These are phyloP conservation scores for Chalaropsis ovoidea DNA, from an alignment of 2,329 filamentous ascomycete species.

Conservation along the genomic window DNA sequence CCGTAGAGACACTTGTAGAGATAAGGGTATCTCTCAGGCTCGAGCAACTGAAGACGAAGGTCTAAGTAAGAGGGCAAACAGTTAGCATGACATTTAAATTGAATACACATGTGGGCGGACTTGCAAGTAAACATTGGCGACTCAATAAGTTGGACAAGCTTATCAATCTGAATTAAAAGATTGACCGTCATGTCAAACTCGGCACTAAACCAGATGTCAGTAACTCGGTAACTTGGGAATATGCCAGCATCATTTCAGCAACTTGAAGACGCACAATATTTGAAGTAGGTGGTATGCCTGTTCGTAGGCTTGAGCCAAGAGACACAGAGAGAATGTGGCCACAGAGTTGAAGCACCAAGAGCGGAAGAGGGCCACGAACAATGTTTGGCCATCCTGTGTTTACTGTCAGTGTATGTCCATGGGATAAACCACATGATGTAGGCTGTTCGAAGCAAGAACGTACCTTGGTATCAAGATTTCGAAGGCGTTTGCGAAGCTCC, in stretches of 20 bases:
- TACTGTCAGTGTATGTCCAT: background rate
- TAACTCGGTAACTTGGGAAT: background rate
- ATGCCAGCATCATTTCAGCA: background rate
- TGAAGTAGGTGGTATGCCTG: slow-evolving; percentile 93
- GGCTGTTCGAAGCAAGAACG: slow-evolving; percentile 1
- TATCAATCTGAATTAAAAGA: slow-evolving; percentile 97
- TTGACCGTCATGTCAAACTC: slow-evolving; percentile 99
- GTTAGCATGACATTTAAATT: background rate
- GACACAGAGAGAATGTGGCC: slow-evolving; percentile 88
- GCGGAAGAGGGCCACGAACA: slow-evolving; percentile 88
- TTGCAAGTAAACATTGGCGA: slow-evolving; percentile 95
- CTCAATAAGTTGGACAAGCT: slow-evolving; percentile 90
- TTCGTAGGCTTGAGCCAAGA: slow-evolving; percentile 94
- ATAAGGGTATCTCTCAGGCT: slow-evolving; percentile 89
- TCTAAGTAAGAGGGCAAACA: slow-evolving; percentile 42
- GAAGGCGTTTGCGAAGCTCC: slow-evolving; percentile 77
- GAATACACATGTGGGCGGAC: slow-evolving; percentile 28
- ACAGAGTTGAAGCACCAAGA: slow-evolving; percentile 99
- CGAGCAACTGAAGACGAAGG: slow-evolving; percentile 83
- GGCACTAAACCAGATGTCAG: slow-evolving; percentile 45
- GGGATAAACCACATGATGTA: background rate
- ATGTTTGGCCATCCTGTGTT: slow-evolving; percentile 73
- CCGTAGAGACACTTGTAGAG: slow-evolving; percentile 97
- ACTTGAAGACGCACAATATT: slow-evolving; percentile 59
- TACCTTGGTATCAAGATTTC: slow-evolving; percentile 81